These are phyloP conservation scores for Suillus tomentosus DNA, from an alignment of 768 basidiomycete species.

Conservation along the genomic window DNA sequence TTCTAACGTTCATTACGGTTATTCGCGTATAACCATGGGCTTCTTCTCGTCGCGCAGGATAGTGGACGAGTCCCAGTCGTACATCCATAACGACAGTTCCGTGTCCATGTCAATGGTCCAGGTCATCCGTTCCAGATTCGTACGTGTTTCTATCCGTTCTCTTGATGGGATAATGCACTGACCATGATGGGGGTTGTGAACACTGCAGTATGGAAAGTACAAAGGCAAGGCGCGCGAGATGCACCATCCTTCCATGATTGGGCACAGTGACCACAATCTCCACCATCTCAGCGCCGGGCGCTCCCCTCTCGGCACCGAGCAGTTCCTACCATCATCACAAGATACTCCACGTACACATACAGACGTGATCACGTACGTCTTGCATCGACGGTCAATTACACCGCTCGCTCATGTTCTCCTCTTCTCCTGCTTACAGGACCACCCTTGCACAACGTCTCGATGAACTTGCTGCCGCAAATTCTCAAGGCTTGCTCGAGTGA, in stretches of 20 bases:
- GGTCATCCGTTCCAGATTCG: slow-evolving; percentile 64
- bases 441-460: slow-evolving; percentile 81
- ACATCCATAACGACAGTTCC: slow-evolving; percentile 41
- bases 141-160: slow-evolving; percentile 34
- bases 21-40: slow-evolving; percentile 23
- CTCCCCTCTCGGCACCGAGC: slow-evolving; percentile 24
- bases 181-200: slow-evolving; percentile 12
- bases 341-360: slow-evolving; percentile 35
- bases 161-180: slow-evolving; percentile 9
- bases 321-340: slow-evolving; percentile 19
- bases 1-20: slow-evolving; percentile 7
- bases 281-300: slow-evolving; percentile 39
- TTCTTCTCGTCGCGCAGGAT: slow-evolving; percentile 33
- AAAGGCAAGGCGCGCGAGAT: slow-evolving; percentile 59
- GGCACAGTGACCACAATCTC: slow-evolving; percentile 10
- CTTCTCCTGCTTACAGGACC: slow-evolving; percentile 43
- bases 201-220: slow-evolving; percentile 52
- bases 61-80: slow-evolving; percentile 17
- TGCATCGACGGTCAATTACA: slow-evolving; percentile 13
- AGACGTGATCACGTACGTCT: slow-evolving; percentile 58
- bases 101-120: slow-evolving; percentile 42
- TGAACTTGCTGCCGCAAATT: slow-evolving; percentile 78
- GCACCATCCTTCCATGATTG: slow-evolving; percentile 30
- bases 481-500: slow-evolving; percentile 77
- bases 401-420: slow-evolving; percentile 18